Evolutionary conservation across 352 stramenopile genomes (phyloP).

Genomic region (Pythium monospermum): DNA sequence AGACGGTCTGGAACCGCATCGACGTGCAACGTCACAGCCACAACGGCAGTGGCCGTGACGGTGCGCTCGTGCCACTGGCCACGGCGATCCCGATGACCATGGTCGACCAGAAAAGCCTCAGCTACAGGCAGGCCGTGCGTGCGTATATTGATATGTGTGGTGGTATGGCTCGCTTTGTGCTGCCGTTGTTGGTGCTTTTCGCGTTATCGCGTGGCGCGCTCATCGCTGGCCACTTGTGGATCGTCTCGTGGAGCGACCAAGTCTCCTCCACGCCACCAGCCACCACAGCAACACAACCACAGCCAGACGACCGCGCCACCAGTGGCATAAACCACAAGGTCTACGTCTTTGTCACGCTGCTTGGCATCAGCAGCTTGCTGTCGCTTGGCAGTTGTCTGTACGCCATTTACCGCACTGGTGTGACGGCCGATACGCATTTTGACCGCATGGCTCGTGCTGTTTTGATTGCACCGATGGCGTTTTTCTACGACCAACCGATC

Average conservation of each 20-base stretch:
- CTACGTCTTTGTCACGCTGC: not conserved
- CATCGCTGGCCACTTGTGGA: slow-evolving; percentile 9
- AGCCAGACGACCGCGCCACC: not conserved
- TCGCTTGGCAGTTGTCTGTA: not conserved
- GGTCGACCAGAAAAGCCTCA: too few relatives aligned
- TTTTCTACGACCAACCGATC: slow-evolving; percentile 26
- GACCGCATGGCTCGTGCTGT: slow-evolving; percentile 1
- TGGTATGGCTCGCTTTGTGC: not conserved
- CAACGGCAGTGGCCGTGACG: too few relatives aligned
- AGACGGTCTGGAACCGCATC: not conserved
- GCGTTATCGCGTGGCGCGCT: not conserved
- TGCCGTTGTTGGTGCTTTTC: slow-evolving; percentile 1
- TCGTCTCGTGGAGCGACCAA: slow-evolving; percentile 6
- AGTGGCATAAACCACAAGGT: slow-evolving; percentile 1
- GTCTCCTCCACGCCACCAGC: too few relatives aligned
- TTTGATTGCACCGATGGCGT: slow-evolving; percentile 21
- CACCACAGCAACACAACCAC: not conserved
- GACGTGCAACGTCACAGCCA: too few relatives aligned
- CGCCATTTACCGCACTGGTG: not conserved
- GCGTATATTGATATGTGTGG: slow-evolving; percentile 1
- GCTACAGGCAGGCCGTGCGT: not conserved
- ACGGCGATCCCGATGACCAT: not conserved
- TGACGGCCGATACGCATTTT: slow-evolving; percentile 1
- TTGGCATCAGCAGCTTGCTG: not conserved
- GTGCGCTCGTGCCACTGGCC: not conserved